These are phyloP conservation scores for Fusarium sp. DNA, from an alignment of 2,329 filamentous ascomycete species.

Conservation along the genomic window DNA sequence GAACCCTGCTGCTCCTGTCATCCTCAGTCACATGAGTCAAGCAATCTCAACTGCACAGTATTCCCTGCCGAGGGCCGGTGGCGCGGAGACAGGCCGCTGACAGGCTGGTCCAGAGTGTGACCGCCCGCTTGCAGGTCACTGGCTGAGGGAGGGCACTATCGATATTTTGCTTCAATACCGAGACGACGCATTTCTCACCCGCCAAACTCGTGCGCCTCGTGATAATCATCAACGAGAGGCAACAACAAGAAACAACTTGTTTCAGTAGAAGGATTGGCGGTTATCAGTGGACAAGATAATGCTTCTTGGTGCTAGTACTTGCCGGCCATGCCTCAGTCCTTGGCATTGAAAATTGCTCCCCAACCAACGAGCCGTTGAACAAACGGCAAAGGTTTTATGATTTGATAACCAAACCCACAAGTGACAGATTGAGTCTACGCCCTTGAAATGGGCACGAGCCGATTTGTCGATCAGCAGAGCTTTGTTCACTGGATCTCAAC, in stretches of 20 bases:
- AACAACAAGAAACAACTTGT: neutral
- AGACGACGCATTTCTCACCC: neutral
- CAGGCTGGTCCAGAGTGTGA: neutral
- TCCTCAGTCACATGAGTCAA: neutral
- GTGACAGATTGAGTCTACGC: neutral
- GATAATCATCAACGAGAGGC: neutral
- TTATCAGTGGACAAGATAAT: neutral
- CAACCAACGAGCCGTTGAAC: neutral
- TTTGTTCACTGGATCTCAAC: neutral
- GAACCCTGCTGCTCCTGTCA: neutral
- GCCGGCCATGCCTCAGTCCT: neutral
- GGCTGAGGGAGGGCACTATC: neutral
- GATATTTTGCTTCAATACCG: neutral
- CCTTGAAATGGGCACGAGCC: neutral
- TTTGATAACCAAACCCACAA: neutral
- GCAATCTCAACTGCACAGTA: neutral
- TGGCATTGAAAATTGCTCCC: neutral
- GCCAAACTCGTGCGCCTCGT: neutral
- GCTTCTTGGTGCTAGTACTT: neutral
- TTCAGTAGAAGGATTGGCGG: neutral
- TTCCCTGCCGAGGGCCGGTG: neutral
- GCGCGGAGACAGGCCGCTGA: neutral
- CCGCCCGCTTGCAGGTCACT: neutral
- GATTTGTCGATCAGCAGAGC: neutral
- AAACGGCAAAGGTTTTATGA: neutral